Evolutionary conservation across 192 early-diverging fungal species (phyloP), one percentile per base, ranked within the genome.

Genomic region (Phlyctochytrium arcticum): DNA sequence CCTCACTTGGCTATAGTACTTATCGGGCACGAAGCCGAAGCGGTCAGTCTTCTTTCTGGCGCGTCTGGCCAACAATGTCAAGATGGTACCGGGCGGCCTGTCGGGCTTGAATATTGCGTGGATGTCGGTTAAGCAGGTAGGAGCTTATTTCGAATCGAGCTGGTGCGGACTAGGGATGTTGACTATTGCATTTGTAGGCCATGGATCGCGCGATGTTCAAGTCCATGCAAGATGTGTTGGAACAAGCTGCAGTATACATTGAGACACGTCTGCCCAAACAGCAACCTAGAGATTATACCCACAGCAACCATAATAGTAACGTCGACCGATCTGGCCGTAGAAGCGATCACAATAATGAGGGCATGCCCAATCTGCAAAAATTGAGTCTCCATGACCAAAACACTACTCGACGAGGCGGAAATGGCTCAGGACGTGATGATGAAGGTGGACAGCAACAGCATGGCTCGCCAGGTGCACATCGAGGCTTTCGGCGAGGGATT

Each of bases 221-320:
- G 62, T 89, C 76, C 67, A 94, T 94, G 91, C 90, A 94, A 72
- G 83, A 92, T 55, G 84, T 91, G 6, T 75, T 94, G 53, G 78
- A 73, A n/a, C 72, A 84, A 57, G 87, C 92, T 1, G 74, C 84
- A 42, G 63, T 78, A 47, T 87, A 81, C 68, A 81, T 89, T 26
- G 87, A 87, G 56, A 75, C 73, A 21, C 78, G 72, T 27, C 81
- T 78, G 56, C 24, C 51, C 9, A 44, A 48, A 23, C 60, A 60
- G 2, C 33, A 8, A 8, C 30, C n/a, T 42, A 24, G 21, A 10
- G 60, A 50, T 49, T 21, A 26, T 23, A n/a, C 26, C 4, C n/a
- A n/a, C n/a, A n/a, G n/a, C n/a, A n/a, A n/a, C n/a, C n/a, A n/a
- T n/a, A n/a, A 32, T 54, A 54, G 51, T 5, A 3, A 27, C 6